Conservation (phyloP, 495 filamentous ascomycete species). For the Parmelia sp. region DNA sequence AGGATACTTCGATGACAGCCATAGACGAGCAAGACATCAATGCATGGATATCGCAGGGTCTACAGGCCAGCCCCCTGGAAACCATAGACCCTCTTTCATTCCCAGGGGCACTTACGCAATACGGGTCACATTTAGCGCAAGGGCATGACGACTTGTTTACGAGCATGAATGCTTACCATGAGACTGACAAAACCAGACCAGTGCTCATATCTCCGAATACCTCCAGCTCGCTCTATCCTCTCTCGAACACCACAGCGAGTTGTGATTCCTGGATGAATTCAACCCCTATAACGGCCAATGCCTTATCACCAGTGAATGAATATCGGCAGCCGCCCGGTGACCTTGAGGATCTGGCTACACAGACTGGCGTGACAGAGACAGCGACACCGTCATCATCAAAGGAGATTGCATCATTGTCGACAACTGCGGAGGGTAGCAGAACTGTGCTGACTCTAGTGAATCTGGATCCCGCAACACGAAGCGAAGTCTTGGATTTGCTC, state of each 20-base stretch:
- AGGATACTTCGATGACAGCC: background rate
- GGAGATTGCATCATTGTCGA: background rate
- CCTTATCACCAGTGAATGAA: background rate
- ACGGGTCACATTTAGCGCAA: background rate
- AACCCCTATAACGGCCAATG: background rate
- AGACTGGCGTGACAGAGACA: background rate
- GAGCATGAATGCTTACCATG: background rate
- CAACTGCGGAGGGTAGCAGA: background rate
- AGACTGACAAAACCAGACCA: background rate
- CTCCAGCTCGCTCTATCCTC: background rate
- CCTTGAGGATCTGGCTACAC: background rate
- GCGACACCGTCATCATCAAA: background rate
- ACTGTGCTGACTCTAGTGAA: slow-evolving; percentile 9
- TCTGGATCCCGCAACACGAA: slow-evolving; percentile 6
- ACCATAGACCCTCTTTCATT: background rate
- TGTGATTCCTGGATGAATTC: background rate
- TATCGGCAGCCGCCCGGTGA: background rate
- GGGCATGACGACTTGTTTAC: background rate
- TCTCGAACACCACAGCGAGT: background rate
- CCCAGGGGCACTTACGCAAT: background rate
- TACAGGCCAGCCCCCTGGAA: background rate
- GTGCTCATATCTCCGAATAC: background rate
- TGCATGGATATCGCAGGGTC: background rate
- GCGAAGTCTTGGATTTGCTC: slow-evolving; percentile 4
- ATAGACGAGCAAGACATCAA: background rate